phyloP scores from a whole-genome alignment of 2,329 filamentous ascomycete species.

The Mycosphaerelloides madeirae region DNA sequence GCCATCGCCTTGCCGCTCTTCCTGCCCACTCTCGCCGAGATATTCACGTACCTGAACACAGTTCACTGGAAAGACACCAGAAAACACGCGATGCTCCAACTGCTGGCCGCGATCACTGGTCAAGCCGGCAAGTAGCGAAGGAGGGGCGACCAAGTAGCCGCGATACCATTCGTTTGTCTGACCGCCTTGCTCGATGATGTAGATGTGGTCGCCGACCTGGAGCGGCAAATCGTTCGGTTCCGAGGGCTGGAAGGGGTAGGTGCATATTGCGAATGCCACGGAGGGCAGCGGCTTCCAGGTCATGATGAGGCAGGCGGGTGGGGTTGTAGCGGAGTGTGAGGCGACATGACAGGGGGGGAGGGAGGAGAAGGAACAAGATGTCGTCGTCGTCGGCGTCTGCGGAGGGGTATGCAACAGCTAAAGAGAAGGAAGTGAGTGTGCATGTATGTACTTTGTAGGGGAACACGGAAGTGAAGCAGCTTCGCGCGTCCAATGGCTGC shows the following conservation, averaged over 20 bases:
- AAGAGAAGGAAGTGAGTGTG: too few species aligned
- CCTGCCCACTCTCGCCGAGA: slow-evolving; percentile 57
- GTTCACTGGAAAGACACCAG: slow-evolving; percentile 92
- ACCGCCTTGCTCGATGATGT: slow-evolving; percentile 95
- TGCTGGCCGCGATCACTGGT: slow-evolving; percentile 89
- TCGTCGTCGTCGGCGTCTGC: too few species aligned
- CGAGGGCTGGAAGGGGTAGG: slow-evolving; percentile 84
- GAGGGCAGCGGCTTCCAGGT: slow-evolving; percentile 95
- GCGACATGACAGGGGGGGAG: too few species aligned
- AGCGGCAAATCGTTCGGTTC: slow-evolving; percentile 87
- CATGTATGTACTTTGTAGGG: too few species aligned
- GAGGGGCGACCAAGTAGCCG: slow-evolving; percentile 90
- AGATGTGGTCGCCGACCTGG: slow-evolving; percentile 96
- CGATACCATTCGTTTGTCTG: slow-evolving; percentile 83
- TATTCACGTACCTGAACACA: slow-evolving; percentile 95
- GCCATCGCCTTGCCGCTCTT: slow-evolving; percentile 2
- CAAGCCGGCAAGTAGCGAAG: slow-evolving; percentile 83
- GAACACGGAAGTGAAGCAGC: too few species aligned
- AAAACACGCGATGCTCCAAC: slow-evolving; percentile 91
- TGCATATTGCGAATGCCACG: slow-evolving; percentile 96
- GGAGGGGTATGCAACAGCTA: too few species aligned
- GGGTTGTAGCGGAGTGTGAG: too few species aligned
- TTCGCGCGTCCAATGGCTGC: too few species aligned
- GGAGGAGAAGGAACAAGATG: too few species aligned
- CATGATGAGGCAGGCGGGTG: slow-evolving; percentile 49